Evolutionary conservation across 2,329 filamentous ascomycete species (phyloP), one percentile per base, ranked within the genome.

Genomic region (Botrytis fragariae): DNA sequence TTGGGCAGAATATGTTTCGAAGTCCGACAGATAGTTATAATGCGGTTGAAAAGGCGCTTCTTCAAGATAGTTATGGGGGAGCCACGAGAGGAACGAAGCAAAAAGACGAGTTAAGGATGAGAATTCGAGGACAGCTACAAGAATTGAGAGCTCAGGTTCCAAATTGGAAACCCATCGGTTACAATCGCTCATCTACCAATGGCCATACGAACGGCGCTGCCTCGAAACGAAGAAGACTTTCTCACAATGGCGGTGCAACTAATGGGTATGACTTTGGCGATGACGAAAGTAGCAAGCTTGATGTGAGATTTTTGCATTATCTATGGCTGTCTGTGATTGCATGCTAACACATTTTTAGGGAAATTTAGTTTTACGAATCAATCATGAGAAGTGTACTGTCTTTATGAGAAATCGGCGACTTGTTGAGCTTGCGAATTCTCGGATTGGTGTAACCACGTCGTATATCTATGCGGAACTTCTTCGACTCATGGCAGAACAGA

Each of bases 301-400:
- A 90, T 77, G 89, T 90, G 79, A 81, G 87, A 82, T 65, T 72
- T 54, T 75, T 32, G 59, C 72, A 68, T 67, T 70, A 63, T 59
- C 74, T 69, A 48, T 68, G 72, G 72, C 65, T 39, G 61, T 62
- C 69, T 59, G 64, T 57, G 39, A 71, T n/a, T 22, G 45, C 62
- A 74, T 77, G 76, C 80, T 81, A 77, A 81, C 76, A 70, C 74
- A 57, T 61, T 60, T 73, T 2, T 80, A 97, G 91, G 87, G 89
- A 68, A 88, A 92, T 73, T 85, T 94, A 76, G 87, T 95, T 51
- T 85, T 98, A 67, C 89, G 91, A 42, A 86, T 98, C 72, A 98
- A 97, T 80, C 91, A 93, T 79, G 92, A 95, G 72, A 97, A 95
- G 81, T 93, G 94, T 74, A 85, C 91, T 10, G 93, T 98, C 16